Evolutionary conservation across 1,284 basidiomycete species (phyloP).

Genomic region (Irpex rosettiformis): DNA sequence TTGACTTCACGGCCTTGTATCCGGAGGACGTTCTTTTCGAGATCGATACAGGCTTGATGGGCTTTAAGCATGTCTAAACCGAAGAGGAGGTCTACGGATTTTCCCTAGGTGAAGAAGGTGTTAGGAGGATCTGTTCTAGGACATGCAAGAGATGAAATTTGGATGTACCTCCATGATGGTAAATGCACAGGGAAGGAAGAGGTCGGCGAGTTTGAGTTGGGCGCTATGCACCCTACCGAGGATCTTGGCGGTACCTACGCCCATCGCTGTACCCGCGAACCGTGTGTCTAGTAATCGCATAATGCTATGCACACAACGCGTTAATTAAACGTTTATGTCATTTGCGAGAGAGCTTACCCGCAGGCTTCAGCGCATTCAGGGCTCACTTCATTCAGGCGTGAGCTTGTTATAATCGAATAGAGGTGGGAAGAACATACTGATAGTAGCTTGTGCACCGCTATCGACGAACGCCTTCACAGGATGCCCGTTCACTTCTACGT

Average conservation of each 20-base stretch:
- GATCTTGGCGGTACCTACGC: constrained; percentile 94
- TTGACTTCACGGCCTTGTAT: constrained; percentile 85
- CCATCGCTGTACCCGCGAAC: constrained; percentile 89
- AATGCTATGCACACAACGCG: constrained; percentile 44
- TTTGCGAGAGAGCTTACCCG: constrained; percentile 49
- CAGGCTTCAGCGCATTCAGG: constrained; percentile 93
- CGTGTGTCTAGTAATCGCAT: constrained; percentile 91
- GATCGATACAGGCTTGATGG: constrained; percentile 94
- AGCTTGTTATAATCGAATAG: constrained; percentile 10
- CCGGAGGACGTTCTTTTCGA: constrained; percentile 82
- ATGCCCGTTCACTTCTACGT: constrained; percentile 87
- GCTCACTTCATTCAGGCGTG: constrained; percentile 59
- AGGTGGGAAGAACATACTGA: constrained; percentile 62
- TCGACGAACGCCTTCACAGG: constrained; percentile 97
- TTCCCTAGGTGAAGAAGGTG: constrained; percentile 49
- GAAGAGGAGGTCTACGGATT: constrained; percentile 89
- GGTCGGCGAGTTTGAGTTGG: constrained; percentile 83
- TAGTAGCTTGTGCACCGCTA: constrained; percentile 94
- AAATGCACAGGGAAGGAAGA: constrained; percentile 89
- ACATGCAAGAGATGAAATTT: background rate
- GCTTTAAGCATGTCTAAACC: constrained; percentile 99
- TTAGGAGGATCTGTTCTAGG: constrained; percentile 4
- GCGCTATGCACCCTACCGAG: constrained; percentile 93
- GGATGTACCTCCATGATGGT: constrained; percentile 86
- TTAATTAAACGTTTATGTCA: background rate